Conservation (phyloP, 2,329 filamentous ascomycete species). For the Chaetomium strumarium region DNA sequence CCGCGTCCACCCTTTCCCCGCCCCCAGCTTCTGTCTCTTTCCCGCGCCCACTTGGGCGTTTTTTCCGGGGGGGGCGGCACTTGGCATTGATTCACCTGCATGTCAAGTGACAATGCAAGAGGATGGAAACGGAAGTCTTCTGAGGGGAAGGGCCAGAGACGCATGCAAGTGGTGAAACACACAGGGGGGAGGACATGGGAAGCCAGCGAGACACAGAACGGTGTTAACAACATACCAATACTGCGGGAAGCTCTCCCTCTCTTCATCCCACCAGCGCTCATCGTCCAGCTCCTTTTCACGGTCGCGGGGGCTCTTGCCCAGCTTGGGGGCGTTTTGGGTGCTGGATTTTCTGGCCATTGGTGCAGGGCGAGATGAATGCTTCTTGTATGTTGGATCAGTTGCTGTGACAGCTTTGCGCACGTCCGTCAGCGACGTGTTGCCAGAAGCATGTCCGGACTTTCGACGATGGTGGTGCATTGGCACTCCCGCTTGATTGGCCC, state of each 20-base stretch:
- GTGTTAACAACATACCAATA: slow-evolving; percentile 49
- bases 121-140: slow-evolving; percentile 23
- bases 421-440: slow-evolving; percentile 50
- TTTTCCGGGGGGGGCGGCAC: slow-evolving; percentile 8
- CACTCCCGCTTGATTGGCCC: slow-evolving; percentile 22
- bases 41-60: slow-evolving; percentile 15
- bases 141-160: slow-evolving; percentile 15
- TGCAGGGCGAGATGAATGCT: slow-evolving; percentile 36
- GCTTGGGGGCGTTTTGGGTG: slow-evolving; percentile 38
- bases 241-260: slow-evolving; percentile 59
- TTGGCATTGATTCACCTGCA: slow-evolving; percentile 23
- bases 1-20: background rate
- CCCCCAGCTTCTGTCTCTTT: background rate
- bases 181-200: background rate
- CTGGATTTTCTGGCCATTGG: slow-evolving; percentile 40
- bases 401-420: slow-evolving; percentile 45
- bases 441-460: slow-evolving; percentile 49
- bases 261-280: slow-evolving; percentile 47
- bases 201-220: slow-evolving; percentile 17
- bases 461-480: slow-evolving; percentile 53
- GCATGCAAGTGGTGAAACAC: slow-evolving; percentile 16
- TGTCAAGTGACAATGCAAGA: slow-evolving; percentile 31
- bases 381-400: slow-evolving; percentile 40
- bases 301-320: slow-evolving; percentile 46
- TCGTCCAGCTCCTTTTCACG: slow-evolving; percentile 47